A percentile compares a stretch with the other conserved stretches of the same genome.
phyloP scores from a whole-genome alignment of 257 asterid genomes.

The Cruciata laevipes region DNA sequence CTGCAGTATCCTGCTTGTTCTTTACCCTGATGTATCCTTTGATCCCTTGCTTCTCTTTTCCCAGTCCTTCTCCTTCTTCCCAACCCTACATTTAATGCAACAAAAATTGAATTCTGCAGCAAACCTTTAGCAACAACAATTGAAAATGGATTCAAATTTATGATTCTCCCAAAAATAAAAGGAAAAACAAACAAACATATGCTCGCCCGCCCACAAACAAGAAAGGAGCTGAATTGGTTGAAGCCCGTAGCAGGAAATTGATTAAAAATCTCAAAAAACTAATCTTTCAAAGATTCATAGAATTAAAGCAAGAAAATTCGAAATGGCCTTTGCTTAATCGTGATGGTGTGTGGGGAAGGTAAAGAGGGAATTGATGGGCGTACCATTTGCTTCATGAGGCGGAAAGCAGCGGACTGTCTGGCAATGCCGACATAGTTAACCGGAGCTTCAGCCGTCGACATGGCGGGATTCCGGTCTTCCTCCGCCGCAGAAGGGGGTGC shows the following conservation, averaged over 20 bases:
- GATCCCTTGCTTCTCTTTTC: constrained; percentile 95
- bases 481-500: not conserved
- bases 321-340: not conserved
- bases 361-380: not conserved
- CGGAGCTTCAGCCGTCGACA: constrained; percentile 92
- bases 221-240: no score
- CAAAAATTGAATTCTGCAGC: not conserved
- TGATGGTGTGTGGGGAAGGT: not conserved
- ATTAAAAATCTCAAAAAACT: not conserved
- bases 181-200: not conserved
- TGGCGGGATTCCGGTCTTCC: constrained; percentile 14
- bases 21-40: constrained; percentile 82
- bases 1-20: constrained; percentile 85
- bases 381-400: constrained; percentile 99
- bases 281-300: not conserved
- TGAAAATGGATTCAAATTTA: not conserved
- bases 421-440: constrained; percentile 82
- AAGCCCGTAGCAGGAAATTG: not conserved
- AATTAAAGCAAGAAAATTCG: not conserved
- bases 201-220: not conserved
- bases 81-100: constrained; percentile 52
- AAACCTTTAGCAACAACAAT: not conserved
- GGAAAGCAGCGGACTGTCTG: constrained; percentile 89
- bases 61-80: constrained; percentile 99
- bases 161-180: not conserved